phyloP scores from a whole-genome alignment of 75 land plant genomes.

The Larix kaempferi region DNA sequence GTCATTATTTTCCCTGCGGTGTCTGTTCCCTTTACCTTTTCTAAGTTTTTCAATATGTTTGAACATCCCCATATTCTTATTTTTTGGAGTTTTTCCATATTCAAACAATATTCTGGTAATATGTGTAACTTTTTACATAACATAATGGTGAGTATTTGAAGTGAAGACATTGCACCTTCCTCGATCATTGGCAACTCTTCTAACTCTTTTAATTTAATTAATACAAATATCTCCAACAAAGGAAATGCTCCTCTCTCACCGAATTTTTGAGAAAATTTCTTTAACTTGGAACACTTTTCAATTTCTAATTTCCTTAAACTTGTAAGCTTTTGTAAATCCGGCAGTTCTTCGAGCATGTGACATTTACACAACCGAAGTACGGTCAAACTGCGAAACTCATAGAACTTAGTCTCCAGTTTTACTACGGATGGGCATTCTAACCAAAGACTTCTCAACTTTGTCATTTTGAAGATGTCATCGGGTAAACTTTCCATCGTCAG shows the following conservation, averaged over 20 bases:
- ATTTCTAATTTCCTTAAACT: neutral
- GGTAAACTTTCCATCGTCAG: neutral
- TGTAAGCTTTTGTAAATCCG: neutral
- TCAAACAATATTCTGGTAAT: neutral
- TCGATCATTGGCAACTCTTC: neutral
- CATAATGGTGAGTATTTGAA: neutral
- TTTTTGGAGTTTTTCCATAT: neutral
- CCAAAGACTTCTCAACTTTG: no score
- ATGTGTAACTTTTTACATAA: neutral
- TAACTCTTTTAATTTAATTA: neutral
- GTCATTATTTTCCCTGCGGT: neutral
- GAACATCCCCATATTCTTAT: neutral
- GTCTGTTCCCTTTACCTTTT: neutral
- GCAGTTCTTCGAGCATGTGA: neutral
- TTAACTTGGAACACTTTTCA: no score
- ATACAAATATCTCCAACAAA: neutral
- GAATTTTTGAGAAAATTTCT: neutral
- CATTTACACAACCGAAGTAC: neutral
- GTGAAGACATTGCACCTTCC: neutral
- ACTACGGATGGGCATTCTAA: no score
- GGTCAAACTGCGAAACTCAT: neutral
- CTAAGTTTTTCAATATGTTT: fast-evolving
- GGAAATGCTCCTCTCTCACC: neutral
- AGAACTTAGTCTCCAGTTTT: no score
- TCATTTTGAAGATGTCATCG: neutral